phyloP scores from a whole-genome alignment of 1,284 basidiomycete species.

The Ceratobasidium sp. region DNA sequence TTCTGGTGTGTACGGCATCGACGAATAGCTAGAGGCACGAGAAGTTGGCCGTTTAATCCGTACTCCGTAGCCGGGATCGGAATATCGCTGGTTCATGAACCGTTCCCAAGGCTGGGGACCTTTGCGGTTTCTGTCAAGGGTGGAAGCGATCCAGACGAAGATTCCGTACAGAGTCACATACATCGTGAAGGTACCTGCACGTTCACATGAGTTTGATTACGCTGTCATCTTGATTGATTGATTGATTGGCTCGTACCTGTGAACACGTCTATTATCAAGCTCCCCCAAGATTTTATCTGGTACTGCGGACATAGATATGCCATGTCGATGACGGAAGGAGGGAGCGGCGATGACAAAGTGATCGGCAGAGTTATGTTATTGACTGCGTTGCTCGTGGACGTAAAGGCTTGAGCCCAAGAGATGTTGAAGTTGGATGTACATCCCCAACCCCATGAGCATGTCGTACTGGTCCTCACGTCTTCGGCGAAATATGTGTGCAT shows the following conservation, averaged over 20 bases:
- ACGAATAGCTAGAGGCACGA: neutral
- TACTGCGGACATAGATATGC: constrained; percentile 24
- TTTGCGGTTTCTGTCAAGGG: neutral
- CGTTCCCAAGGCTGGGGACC: constrained; percentile 15
- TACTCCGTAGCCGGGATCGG: neutral
- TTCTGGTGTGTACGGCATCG: neutral
- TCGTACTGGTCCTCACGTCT: neutral
- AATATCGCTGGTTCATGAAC: neutral
- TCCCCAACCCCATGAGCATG: constrained; percentile 19
- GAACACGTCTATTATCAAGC: neutral
- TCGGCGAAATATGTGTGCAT: neutral
- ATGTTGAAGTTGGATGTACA: constrained; percentile 14
- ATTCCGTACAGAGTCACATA: constrained; percentile 16
- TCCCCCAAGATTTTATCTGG: constrained; percentile 1
- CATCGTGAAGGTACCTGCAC: constrained; percentile 16
- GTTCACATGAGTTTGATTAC: too few relatives aligned
- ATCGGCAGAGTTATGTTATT: constrained; percentile 23
- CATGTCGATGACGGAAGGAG: constrained; percentile 16
- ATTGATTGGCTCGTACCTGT: neutral
- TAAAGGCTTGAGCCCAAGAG: constrained; percentile 24
- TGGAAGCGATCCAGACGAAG: neutral
- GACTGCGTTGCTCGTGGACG: neutral
- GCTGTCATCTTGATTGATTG: neutral
- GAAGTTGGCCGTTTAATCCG: neutral
- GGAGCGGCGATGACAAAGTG: neutral